These are phyloP conservation scores for Triadica sebifera DNA, from an alignment of 345 rosid genomes.

Conservation along the genomic window DNA sequence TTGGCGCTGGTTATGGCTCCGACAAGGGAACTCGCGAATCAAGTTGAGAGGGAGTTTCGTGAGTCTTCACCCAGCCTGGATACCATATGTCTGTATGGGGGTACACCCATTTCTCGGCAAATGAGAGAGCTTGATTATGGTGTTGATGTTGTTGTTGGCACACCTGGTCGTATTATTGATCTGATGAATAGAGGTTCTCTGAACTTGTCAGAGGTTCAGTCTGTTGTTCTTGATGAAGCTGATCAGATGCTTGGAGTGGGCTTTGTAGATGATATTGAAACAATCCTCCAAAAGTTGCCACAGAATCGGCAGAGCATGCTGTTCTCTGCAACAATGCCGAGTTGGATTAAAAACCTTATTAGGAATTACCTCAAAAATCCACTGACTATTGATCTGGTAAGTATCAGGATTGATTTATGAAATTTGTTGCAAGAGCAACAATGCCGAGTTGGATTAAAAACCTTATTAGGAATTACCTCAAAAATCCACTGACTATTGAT, in stretches of 20 bases:
- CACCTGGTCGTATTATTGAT: slow-evolving; percentile 97
- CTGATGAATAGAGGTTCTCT: slow-evolving; percentile 83
- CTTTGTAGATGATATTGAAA: slow-evolving; percentile 88
- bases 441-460: slow-evolving; percentile 88
- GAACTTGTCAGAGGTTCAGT: slow-evolving; percentile 72
- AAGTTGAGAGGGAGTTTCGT: slow-evolving; percentile 81
- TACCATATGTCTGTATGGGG: slow-evolving; percentile 87
- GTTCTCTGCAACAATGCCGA: slow-evolving; percentile 98
- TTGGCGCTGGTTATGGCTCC: slow-evolving; percentile 89
- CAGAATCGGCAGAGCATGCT: slow-evolving; percentile 78
- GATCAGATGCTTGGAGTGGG: slow-evolving; percentile 99
- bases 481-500: slow-evolving; percentile 77
- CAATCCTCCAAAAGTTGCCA: slow-evolving; percentile 68
- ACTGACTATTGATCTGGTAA: too few relatives aligned
- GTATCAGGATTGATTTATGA: too few relatives aligned
- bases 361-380: too few relatives aligned
- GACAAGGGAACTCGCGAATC: slow-evolving; percentile 91
- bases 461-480: slow-evolving; percentile 68
- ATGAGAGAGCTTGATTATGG: slow-evolving; percentile 79
- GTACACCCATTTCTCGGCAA: slow-evolving; percentile 69
- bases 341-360: too few relatives aligned
- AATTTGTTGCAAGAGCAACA: too few relatives aligned
- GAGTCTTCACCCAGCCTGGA: slow-evolving; percentile 84
- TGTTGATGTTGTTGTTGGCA: slow-evolving; percentile 86
- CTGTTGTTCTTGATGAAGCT: slow-evolving; percentile 89